phyloP scores from a whole-genome alignment of 1,284 basidiomycete genomes.

The Chalciporus piperatoides region DNA sequence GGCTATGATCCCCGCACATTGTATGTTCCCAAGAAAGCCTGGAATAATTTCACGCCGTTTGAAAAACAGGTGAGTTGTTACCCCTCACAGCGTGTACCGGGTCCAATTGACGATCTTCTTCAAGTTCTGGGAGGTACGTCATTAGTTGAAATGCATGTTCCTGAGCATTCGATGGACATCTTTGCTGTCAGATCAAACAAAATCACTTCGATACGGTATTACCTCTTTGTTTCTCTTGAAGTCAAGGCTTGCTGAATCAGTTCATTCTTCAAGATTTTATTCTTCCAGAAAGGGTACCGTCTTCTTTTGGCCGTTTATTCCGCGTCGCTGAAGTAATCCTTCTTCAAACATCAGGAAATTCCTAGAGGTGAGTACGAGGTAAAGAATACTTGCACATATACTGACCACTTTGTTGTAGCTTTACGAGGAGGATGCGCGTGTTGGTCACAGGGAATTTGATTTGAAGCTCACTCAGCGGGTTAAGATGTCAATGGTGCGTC shows the following conservation, averaged over 20 bases:
- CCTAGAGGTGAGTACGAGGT: conserved; percentile 47
- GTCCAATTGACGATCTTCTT: background rate
- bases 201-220: conserved; percentile 85
- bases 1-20: conserved; percentile 94
- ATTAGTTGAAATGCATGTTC: conserved; percentile 11
- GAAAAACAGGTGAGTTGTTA: conserved; percentile 72
- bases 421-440: conserved; percentile 93
- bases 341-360: conserved; percentile 50
- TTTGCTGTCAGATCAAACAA: conserved; percentile 72
- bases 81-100: background rate
- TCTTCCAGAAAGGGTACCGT: conserved; percentile 93
- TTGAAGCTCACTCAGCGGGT: conserved; percentile 88
- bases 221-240: background rate
- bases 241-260: conserved; percentile 8
- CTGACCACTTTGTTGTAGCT: conserved; percentile 48
- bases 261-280: conserved; percentile 61
- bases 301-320: conserved; percentile 1
- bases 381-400: background rate
- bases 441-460: conserved; percentile 91
- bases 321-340: conserved; percentile 1
- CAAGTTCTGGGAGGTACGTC: conserved; percentile 81
- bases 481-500: conserved; percentile 94
- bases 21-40: conserved; percentile 74
- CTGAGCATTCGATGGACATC: conserved; percentile 1
- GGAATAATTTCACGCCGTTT: conserved; percentile 90